Base-by-base conservation (phyloP, 164 flowering plant genomes). In the Piper longum region DNA sequence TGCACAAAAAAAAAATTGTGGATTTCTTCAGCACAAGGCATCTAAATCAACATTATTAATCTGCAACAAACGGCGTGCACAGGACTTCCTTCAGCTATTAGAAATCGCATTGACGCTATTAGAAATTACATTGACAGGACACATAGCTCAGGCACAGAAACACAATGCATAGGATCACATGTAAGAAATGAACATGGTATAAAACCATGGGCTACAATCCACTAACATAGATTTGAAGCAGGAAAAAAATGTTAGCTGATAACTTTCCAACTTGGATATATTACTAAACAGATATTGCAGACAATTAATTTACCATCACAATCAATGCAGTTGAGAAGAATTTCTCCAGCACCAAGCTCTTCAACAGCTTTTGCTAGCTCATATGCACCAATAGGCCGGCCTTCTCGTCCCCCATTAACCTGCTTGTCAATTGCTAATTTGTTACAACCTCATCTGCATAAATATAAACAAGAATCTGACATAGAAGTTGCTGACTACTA, bases 331-430 rank as follows among this genome's bases (percentile, higher is more conserved):
- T 95, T 95, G 1, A 95, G 83, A 60, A 95, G 75, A 73, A 95
- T 88, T 79, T 95, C 99, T 67, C 97, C 99, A 67, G 99, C 96
- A 62, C 97, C 99, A n/a, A 95, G 78, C 67, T 87, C 93, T 75
- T 91, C 96, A 63, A 91, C 99, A 44, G 97, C 97, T 77, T 87
- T 88, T 26, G 99, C 96, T 80, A 95, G 95, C 77, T 95, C 97
- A 78, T 84, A 91, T 40, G 99, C 99, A 65, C 99, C 99, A 79
- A 91, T 88, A 51, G 89, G 91, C 56, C 97, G 85, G 65, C 91
- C 99, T 75, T 88, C 99, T 73, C 99, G 76, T 54, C 99, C 99
- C 64, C 99, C 99, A 74, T 76, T 88, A 36, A 93, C 95, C 98
- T 93, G 61, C 9, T 64, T 45, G n/a, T 40, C 57, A 14, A 74